Conservation (phyloP, 768 basidiomycete genomes). For the Hericium rajendrae region DNA sequence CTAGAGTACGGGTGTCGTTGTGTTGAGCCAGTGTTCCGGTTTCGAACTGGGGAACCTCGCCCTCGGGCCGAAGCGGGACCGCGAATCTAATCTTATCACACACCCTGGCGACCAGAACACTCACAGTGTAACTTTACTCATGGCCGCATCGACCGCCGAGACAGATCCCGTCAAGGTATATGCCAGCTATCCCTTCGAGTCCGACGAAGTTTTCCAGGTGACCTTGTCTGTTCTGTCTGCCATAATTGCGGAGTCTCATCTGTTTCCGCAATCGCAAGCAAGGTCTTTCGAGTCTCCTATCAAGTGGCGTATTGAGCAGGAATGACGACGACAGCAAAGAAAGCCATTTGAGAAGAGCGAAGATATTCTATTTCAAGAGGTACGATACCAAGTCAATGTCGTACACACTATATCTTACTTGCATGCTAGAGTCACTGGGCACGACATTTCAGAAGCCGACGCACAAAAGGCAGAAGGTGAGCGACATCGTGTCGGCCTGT, state of each 20-base stretch:
- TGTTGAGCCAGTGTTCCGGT: no score
- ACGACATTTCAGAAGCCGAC: not conserved
- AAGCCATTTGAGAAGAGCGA: conserved; percentile 41
- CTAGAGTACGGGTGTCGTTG: no score
- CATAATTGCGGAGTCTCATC: no score
- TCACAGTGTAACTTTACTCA: not conserved
- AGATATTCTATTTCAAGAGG: conserved; percentile 70
- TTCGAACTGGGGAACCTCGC: no score
- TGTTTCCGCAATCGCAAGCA: conserved; percentile 35
- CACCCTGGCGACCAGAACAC: no score
- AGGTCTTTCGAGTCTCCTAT: conserved; percentile 51
- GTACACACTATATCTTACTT: not conserved
- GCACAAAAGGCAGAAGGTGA: not conserved
- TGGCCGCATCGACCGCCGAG: not conserved
- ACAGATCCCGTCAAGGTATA: not conserved
- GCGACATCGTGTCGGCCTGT: not conserved
- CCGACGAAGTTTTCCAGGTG: not conserved
- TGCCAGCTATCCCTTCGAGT: not conserved
- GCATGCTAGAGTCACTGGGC: not conserved
- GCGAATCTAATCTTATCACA: no score
- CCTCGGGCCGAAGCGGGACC: no score
- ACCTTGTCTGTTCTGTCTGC: not conserved
- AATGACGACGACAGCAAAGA: conserved; percentile 31
- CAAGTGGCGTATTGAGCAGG: conserved; percentile 29
- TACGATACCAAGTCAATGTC: conserved; percentile 15